A percentile compares a stretch with the other conserved stretches of the same genome.
Evolutionary conservation across 225 moss, liverwort and hornwort genomes (phyloP).

Genomic region (Marchantia polymorpha): DNA sequence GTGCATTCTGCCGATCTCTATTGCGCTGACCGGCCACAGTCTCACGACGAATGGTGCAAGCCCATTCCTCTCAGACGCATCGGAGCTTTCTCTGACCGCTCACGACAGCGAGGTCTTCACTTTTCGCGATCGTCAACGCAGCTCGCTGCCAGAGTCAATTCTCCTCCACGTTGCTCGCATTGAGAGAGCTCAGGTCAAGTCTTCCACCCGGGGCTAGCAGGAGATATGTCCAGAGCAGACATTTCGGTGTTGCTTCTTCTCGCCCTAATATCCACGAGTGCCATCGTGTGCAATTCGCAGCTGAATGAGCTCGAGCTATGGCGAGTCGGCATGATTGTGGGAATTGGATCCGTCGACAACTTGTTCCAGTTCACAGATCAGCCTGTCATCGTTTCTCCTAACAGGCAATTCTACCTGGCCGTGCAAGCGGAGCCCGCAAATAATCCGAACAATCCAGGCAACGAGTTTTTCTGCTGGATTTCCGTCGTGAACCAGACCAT

Average conservation of each 20-base stretch:
- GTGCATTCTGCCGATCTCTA: neutral
- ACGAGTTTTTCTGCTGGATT: slow-evolving; percentile 21
- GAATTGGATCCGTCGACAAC: neutral
- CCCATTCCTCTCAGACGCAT: neutral
- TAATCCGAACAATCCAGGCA: neutral
- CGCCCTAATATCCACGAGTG: slow-evolving; percentile 4
- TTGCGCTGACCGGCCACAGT: neutral
- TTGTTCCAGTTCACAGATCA: slow-evolving; percentile 10
- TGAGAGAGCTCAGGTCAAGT: neutral
- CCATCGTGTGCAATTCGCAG: neutral
- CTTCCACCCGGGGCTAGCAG: too few relatives aligned
- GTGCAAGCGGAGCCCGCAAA: slow-evolving; percentile 7
- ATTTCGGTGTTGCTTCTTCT: neutral
- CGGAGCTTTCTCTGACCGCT: neutral
- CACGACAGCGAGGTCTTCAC: neutral
- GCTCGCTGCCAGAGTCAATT: neutral
- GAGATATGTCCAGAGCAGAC: neutral
- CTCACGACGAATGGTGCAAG: neutral
- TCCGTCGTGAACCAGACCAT: slow-evolving; percentile 5
- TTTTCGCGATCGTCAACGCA: neutral
- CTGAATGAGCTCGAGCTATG: neutral
- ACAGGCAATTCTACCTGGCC: slow-evolving; percentile 1
- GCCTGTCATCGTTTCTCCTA: slow-evolving; percentile 3
- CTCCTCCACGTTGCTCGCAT: neutral
- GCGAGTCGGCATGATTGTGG: neutral